These are phyloP conservation scores for Pyrus communis DNA, from an alignment of 306 rosid species.

Conservation along the genomic window DNA sequence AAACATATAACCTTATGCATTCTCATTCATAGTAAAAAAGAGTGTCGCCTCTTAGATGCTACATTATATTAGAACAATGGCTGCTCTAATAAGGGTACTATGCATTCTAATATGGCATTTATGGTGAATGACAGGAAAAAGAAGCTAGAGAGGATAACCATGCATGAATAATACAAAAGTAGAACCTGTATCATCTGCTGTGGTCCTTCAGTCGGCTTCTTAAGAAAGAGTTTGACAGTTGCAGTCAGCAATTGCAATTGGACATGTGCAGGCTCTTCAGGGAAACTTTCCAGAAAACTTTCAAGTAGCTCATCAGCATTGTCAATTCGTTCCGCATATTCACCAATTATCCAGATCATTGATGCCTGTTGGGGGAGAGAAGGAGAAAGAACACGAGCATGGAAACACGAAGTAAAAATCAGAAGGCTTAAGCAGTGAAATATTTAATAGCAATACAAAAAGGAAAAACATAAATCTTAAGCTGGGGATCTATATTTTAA, in stretches of 20 bases:
- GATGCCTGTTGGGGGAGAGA: conserved; percentile 51
- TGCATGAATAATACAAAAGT: conserved; percentile 4
- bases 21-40: background rate
- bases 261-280: conserved; percentile 98
- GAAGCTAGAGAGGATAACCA: background rate
- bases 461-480: background rate
- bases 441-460: background rate
- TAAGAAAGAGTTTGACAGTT: conserved; percentile 96
- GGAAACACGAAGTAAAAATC: background rate
- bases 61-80: background rate
- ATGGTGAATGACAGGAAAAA: background rate
- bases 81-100: background rate
- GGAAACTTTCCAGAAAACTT: conserved; percentile 90
- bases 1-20: background rate
- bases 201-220: conserved; percentile 98
- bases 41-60: background rate
- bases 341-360: conserved; percentile 99
- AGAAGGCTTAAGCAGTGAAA: background rate
- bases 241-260: conserved; percentile 96
- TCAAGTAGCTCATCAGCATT: conserved; percentile 99
- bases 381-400: background rate
- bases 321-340: conserved; percentile 98
- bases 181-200: conserved; percentile 99
- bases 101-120: background rate
- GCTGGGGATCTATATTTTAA: background rate